Percentiles rank a stretch among this genome's conserved stretches.
Evolutionary conservation across 257 asterid genomes (phyloP).

Genomic region (Primulina eburnea): DNA sequence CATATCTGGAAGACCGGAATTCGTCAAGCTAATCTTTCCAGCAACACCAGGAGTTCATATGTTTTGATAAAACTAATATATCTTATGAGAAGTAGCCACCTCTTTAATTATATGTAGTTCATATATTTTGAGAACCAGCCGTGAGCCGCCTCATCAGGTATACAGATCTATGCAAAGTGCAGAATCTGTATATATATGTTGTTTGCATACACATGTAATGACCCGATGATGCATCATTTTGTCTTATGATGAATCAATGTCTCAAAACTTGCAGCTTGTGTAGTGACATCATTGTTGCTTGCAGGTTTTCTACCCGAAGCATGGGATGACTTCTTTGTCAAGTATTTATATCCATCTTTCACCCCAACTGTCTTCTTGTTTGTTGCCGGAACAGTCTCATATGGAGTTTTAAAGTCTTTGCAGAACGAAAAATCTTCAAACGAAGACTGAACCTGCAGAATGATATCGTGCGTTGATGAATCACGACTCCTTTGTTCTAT

Average conservation of each 20-base stretch:
- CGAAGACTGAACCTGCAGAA: slow-evolving; percentile 34
- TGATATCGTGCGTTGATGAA: slow-evolving; percentile 6
- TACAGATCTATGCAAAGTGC: too few relatives aligned
- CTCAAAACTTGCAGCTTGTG: neutral
- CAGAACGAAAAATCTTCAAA: slow-evolving; percentile 53
- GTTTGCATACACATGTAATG: neutral
- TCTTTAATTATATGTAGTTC: neutral
- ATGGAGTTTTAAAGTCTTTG: slow-evolving; percentile 79
- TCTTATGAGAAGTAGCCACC: neutral
- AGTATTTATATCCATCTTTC: slow-evolving; percentile 84
- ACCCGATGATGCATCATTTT: neutral
- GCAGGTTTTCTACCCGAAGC: slow-evolving; percentile 92
- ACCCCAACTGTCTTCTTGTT: slow-evolving; percentile 92
- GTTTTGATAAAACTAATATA: neutral
- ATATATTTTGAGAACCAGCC: too few relatives aligned
- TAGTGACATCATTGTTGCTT: neutral
- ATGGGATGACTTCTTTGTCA: slow-evolving; percentile 75
- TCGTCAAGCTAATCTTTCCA: neutral
- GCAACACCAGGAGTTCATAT: neutral
- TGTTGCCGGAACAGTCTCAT: slow-evolving; percentile 75
- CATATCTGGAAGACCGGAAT: neutral
- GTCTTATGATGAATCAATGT: neutral
- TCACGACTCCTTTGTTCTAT: slow-evolving; percentile 3
- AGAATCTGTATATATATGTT: neutral
- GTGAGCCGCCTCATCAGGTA: too few relatives aligned